Percentiles rank a stretch among this genome's conserved stretches.
These are phyloP conservation scores for Pseudogymnoascus sp. DNA, from an alignment of 2,329 filamentous ascomycete genomes.

Conservation along the genomic window DNA sequence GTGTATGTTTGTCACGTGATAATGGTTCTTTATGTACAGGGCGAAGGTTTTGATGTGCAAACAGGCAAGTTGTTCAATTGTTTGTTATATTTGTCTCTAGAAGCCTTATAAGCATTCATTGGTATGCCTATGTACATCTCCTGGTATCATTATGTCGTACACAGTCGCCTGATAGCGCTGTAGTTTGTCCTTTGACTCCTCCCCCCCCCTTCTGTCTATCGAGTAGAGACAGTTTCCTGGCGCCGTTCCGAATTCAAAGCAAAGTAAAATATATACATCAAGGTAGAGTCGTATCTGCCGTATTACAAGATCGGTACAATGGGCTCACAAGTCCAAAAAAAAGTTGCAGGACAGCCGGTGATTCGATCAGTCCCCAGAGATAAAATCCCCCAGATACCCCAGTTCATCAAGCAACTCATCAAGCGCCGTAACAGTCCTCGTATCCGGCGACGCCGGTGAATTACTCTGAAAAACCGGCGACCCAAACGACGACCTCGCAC, in stretches of 20 bases:
- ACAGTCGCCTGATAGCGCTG: background rate
- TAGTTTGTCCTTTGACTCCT: background rate
- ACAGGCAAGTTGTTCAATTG: background rate
- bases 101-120: background rate
- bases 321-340: background rate
- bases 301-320: background rate
- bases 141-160: conserved; percentile 1
- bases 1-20: background rate
- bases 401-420: conserved; percentile 41
- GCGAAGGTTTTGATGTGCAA: background rate
- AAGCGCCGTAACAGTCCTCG: conserved; percentile 23
- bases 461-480: background rate
- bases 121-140: background rate
- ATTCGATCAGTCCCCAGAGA: conserved; percentile 20
- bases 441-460: background rate
- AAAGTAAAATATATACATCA: background rate
- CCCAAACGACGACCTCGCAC: conserved; percentile 21
- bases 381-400: conserved; percentile 40
- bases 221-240: background rate
- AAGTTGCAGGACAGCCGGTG: background rate
- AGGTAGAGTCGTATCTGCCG: background rate
- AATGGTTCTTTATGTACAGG: background rate
- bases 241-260: background rate
- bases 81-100: background rate
- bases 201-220: background rate